Percentiles rank a stretch among this genome's conserved stretches.
phyloP scores from a whole-genome alignment of 371 early-diverging fungal species.

The Mucor sp. region DNA sequence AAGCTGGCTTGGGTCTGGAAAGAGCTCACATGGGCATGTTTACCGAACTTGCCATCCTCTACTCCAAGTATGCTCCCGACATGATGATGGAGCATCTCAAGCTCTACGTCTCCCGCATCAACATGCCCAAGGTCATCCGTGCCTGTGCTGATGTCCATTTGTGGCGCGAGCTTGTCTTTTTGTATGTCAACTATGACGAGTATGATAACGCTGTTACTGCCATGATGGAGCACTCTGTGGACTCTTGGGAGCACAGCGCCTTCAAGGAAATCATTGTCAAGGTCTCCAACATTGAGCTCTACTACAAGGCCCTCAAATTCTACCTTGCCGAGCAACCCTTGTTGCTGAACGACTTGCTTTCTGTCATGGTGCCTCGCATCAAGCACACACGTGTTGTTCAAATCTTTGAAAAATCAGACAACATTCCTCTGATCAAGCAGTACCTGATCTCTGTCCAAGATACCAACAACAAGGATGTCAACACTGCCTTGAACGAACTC shows the following conservation, averaged over 20 bases:
- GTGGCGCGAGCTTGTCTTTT: constrained; percentile 96
- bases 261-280: constrained; percentile 97
- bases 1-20: constrained; percentile 93
- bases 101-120: constrained; percentile 94
- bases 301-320: constrained; percentile 95
- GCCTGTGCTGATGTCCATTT: constrained; percentile 92
- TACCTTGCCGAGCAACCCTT: constrained; percentile 96
- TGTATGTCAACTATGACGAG: constrained; percentile 98
- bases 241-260: constrained; percentile 93
- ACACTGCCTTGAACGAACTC: constrained; percentile 92
- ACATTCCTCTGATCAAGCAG: constrained; percentile 93
- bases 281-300: constrained; percentile 94
- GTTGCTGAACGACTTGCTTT: constrained; percentile 87
- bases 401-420: constrained; percentile 95
- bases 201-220: constrained; percentile 94
- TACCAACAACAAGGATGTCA: constrained; percentile 90
- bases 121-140: constrained; percentile 97
- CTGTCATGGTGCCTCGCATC: constrained; percentile 85
- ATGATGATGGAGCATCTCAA: constrained; percentile 96
- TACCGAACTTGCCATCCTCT: constrained; percentile 95
- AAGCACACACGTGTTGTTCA: constrained; percentile 96
- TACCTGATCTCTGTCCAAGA: constrained; percentile 92
- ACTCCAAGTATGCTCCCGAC: constrained; percentile 93
- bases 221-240: constrained; percentile 91
- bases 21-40: constrained; percentile 99